Base-by-base conservation (phyloP, 768 basidiomycete species). In the Leccinum boreale region DNA sequence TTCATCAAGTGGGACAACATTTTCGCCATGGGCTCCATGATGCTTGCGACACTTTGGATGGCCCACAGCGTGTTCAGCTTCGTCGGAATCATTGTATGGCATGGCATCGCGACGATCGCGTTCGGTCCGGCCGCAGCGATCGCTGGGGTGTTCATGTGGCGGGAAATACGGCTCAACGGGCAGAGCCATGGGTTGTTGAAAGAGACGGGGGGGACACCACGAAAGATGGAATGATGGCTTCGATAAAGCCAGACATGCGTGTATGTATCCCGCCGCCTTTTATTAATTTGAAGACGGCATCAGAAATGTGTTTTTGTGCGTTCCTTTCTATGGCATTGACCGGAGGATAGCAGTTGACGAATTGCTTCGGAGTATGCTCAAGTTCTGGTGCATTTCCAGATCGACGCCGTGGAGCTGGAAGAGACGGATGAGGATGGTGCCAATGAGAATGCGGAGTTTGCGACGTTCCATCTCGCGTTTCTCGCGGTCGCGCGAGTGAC, bases 391-490 rank as follows among this genome's bases (percentile, higher is more conserved):
- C 83, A 97, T 85, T 45, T 90, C 90, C 55, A 99, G 77, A 69
- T 97, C 96, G 56, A 98, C 95, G 5, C 97, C 97, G 58, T 99
- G 97, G 42, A 99, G 81, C 71, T 98, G 94, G 66, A 89, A 91
- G 47, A 98, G 79, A 2, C 97, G 86, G 60, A 99, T 97, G 50
- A 99, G 87, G 68, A 98, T 99, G 17, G 97, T 99, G 24, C 97
- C 96, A 58, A 99, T 97, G 29, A 98, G 80, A 58, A 99, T 98
- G 5, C 97, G 87, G 53, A 99, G 77, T 65, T 99, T 96, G 58
- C 89, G 86, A 29, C 97, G 87, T 70, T 99, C 97, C 79, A 96
- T 79, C 72, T 99, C 97, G 53, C 97, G 90, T 73, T 97, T 97
- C 71, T 99, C 97, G 53, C 95, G 86, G 71, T 99, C 97, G 49